These are phyloP conservation scores for Mycosphaerelloides madeirae DNA, from an alignment of 2,329 filamentous ascomycete genomes.

Conservation along the genomic window DNA sequence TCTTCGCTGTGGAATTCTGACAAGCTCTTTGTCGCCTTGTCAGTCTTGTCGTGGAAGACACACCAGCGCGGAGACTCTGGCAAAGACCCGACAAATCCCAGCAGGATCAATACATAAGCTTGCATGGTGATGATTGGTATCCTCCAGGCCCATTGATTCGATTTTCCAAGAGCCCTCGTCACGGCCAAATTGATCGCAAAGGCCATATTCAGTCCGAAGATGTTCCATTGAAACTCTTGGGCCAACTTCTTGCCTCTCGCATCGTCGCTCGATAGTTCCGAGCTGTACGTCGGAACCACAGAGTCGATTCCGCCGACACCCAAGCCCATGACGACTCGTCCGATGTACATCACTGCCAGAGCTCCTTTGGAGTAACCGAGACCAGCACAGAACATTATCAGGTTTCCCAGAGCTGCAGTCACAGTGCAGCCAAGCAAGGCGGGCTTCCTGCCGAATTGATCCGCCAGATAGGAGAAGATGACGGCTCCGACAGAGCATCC, in stretches of 20 bases:
- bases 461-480: conserved; percentile 52
- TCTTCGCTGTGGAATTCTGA: conserved; percentile 48
- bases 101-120: conserved; percentile 51
- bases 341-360: conserved; percentile 48
- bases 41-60: conserved; percentile 47
- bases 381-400: conserved; percentile 58
- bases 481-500: conserved; percentile 57
- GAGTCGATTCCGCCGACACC: conserved; percentile 58
- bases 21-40: conserved; percentile 50
- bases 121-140: conserved; percentile 59
- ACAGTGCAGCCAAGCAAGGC: conserved; percentile 54
- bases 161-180: conserved; percentile 51
- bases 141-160: conserved; percentile 58
- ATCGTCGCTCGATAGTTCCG: conserved; percentile 54
- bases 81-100: conserved; percentile 49
- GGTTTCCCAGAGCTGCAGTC: conserved; percentile 51
- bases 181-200: conserved; percentile 56
- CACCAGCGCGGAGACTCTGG: conserved; percentile 58
- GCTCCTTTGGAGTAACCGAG: conserved; percentile 41
- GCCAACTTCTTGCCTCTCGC: conserved; percentile 55
- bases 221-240: conserved; percentile 62
- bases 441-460: conserved; percentile 51
- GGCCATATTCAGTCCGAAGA: conserved; percentile 58
- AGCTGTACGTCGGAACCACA: conserved; percentile 57
- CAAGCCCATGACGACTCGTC: conserved; percentile 51